These are phyloP conservation scores for Naegleria lovaniensis DNA, from an alignment of 208 protist genomes.

Conservation along the genomic window DNA sequence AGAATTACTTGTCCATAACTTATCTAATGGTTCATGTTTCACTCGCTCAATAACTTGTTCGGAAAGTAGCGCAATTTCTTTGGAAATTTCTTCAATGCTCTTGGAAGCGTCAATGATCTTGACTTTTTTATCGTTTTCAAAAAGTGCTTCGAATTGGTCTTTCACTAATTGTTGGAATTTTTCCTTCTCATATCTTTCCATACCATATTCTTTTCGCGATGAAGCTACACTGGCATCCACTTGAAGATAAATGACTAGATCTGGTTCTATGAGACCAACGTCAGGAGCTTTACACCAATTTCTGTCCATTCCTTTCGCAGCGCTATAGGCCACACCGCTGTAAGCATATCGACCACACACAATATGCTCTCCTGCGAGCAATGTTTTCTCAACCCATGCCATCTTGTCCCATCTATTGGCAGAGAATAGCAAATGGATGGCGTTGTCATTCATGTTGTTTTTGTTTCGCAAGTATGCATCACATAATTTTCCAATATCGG, in stretches of 20 bases:
- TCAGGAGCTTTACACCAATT: slow-evolving; percentile 70
- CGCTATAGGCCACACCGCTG: slow-evolving; percentile 66
- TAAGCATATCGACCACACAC: slow-evolving; percentile 71
- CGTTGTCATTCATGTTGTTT: slow-evolving; percentile 54
- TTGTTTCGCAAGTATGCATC: slow-evolving; percentile 57
- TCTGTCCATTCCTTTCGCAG: slow-evolving; percentile 61
- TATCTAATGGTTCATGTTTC: not conserved
- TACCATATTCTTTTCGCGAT: slow-evolving; percentile 56
- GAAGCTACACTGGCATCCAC: slow-evolving; percentile 46
- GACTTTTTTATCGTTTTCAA: not conserved
- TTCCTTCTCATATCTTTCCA: slow-evolving; percentile 68
- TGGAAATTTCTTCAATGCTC: not conserved
- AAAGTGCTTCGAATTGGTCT: slow-evolving; percentile 41
- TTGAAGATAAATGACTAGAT: slow-evolving; percentile 65
- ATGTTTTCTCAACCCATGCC: slow-evolving; percentile 33
- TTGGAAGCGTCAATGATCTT: not conserved
- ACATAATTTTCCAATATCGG: slow-evolving; percentile 61
- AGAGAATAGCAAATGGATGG: slow-evolving; percentile 70
- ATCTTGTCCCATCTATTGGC: slow-evolving; percentile 71
- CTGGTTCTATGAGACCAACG: slow-evolving; percentile 61
- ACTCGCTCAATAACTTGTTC: not conserved
- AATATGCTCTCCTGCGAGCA: slow-evolving; percentile 48
- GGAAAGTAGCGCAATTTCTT: not conserved
- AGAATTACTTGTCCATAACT: not conserved
- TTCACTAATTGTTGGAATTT: slow-evolving; percentile 65